These are phyloP conservation scores for Lenzites betulinus DNA, from an alignment of 768 basidiomycete genomes.

Conservation along the genomic window DNA sequence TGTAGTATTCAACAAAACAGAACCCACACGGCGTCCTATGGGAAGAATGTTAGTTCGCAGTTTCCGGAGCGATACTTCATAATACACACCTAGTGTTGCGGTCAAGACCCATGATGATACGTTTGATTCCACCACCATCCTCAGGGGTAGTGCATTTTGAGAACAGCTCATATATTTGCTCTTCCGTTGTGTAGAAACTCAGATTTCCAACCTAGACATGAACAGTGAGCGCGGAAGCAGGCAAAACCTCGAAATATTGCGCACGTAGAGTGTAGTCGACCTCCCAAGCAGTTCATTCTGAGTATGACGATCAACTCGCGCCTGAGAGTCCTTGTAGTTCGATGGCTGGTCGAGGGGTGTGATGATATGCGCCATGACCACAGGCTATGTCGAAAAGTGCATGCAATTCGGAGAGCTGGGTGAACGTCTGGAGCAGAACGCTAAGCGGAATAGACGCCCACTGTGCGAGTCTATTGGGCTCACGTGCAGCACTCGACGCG, in stretches of 20 bases:
- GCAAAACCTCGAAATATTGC: conserved; percentile 35
- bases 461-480: conserved; percentile 1
- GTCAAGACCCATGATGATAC: conserved; percentile 95
- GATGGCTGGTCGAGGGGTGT: conserved; percentile 88
- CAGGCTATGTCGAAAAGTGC: not conserved
- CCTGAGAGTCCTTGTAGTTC: conserved; percentile 95
- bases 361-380: conserved; percentile 81
- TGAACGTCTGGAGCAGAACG: conserved; percentile 15
- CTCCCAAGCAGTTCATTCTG: conserved; percentile 82
- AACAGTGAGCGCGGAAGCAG: conserved; percentile 19
- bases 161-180: conserved; percentile 94
- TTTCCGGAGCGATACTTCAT: not conserved
- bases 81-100: conserved; percentile 72
- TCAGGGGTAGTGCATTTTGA: conserved; percentile 86
- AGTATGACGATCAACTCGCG: conserved; percentile 71
- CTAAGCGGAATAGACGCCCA: conserved; percentile 3
- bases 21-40: conserved; percentile 88
- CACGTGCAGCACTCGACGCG: conserved; percentile 22
- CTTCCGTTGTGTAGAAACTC: conserved; percentile 94
- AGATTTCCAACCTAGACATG: conserved; percentile 76
- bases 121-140: conserved; percentile 88
- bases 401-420: conserved; percentile 9
- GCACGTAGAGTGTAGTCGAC: conserved; percentile 89
- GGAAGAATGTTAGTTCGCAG: not conserved
- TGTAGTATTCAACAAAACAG: conserved; percentile 96